Conservation (phyloP, 23 red algal species). For the Gracilaria caudata region DNA sequence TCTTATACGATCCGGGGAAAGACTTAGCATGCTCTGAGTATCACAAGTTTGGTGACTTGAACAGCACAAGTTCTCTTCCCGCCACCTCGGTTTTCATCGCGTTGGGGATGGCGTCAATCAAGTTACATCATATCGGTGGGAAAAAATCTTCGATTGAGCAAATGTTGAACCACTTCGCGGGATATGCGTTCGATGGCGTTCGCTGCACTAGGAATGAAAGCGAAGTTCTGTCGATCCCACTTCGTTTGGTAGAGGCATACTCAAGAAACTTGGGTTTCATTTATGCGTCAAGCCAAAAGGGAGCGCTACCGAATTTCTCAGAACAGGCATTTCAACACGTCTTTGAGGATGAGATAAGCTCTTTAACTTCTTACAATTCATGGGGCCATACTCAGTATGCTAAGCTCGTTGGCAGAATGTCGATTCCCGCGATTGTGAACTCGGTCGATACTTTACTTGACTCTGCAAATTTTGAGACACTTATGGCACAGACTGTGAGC, state of each 20-base stretch:
- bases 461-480: neutral
- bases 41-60: constrained; percentile 3
- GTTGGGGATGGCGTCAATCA: constrained; percentile 8
- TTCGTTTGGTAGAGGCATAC: neutral
- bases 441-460: constrained; percentile 21
- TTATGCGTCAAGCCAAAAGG: neutral
- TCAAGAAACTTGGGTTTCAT: constrained; percentile 30
- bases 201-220: constrained; percentile 7
- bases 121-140: neutral
- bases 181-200: constrained; percentile 16
- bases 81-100: neutral
- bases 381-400: constrained; percentile 19
- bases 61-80: neutral
- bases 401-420: constrained; percentile 28
- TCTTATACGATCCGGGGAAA: constrained; percentile 13
- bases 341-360: constrained; percentile 27
- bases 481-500: too few species aligned
- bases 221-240: neutral
- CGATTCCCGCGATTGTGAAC: constrained; percentile 25
- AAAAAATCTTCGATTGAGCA: neutral
- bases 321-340: neutral
- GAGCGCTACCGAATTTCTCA: neutral
- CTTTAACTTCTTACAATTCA: constrained; percentile 23
- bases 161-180: constrained; percentile 18
- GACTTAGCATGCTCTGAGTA: constrained; percentile 24